Conservation (phyloP, 805 yeast genomes). For the Candida nanaspora region DNA sequence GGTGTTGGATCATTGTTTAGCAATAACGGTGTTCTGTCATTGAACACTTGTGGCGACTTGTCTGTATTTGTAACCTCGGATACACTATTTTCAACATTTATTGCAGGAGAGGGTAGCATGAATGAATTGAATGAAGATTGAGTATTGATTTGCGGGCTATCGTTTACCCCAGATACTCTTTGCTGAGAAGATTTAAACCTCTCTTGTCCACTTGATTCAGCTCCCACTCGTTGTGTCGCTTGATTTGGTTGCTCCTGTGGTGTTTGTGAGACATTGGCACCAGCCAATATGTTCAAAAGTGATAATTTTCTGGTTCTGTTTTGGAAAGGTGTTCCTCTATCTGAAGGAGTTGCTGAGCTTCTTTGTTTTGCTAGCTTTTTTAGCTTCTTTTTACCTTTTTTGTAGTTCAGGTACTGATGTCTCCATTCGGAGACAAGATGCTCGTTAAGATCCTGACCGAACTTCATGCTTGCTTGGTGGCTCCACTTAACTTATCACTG, state of each 20-base stretch:
- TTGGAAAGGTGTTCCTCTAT: background rate
- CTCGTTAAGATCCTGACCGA: constrained; percentile 58
- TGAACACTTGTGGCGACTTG: background rate
- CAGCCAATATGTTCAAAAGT: too few species aligned
- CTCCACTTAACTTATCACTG: background rate
- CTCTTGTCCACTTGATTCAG: too few species aligned
- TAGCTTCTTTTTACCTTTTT: constrained; percentile 35
- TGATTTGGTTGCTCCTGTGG: too few species aligned
- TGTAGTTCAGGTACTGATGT: constrained; percentile 69
- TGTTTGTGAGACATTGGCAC: too few species aligned
- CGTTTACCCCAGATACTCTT: background rate
- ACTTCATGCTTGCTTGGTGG: constrained; percentile 55
- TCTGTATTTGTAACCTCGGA: background rate
- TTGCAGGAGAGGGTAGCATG: background rate
- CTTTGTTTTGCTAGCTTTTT: constrained; percentile 20
- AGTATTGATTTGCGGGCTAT: background rate
- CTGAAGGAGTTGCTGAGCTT: constrained; percentile 2
- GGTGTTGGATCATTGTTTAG: background rate
- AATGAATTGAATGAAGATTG: background rate
- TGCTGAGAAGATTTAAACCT: too few species aligned
- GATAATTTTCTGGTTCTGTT: too few species aligned
- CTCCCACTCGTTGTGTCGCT: too few species aligned
- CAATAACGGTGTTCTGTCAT: background rate
- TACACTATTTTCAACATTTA: background rate
- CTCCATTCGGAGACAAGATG: constrained; percentile 86